Conservation (phyloP, 2,329 filamentous ascomycete genomes). For the Blastomyces silverae region DNA sequence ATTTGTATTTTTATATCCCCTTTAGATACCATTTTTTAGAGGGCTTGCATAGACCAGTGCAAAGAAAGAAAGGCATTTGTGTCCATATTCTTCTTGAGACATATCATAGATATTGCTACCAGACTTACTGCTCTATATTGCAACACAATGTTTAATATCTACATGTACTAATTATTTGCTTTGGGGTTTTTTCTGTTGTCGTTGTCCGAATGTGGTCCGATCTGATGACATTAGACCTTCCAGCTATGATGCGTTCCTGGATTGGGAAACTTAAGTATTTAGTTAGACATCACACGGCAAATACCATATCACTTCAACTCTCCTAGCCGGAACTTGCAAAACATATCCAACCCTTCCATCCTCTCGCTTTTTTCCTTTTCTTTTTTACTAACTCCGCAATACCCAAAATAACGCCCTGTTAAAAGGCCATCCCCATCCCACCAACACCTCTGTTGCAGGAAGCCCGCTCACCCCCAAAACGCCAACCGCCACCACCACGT, state of each 20-base stretch:
- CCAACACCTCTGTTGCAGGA: neutral
- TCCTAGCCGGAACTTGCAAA: neutral
- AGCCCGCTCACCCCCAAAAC: neutral
- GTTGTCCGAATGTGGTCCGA: neutral
- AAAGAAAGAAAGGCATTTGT: no score
- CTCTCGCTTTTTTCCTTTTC: neutral
- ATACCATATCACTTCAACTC: neutral
- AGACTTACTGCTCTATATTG: neutral
- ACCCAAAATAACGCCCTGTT: neutral
- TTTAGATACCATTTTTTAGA: neutral
- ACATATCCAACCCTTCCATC: neutral
- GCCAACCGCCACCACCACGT: slow-evolving; percentile 14
- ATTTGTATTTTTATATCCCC: neutral
- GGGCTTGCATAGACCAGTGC: no score
- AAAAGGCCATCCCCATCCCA: neutral
- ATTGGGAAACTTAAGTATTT: neutral
- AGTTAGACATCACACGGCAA: neutral
- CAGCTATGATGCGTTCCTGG: neutral
- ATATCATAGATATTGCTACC: neutral
- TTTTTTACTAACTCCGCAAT: neutral
- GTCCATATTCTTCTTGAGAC: neutral
- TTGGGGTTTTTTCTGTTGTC: neutral
- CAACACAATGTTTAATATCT: neutral
- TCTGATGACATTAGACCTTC: no score
- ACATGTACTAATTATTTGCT: neutral